Base-by-base conservation (phyloP, 75 land plant species). In the Sequoia sempervirens region DNA sequence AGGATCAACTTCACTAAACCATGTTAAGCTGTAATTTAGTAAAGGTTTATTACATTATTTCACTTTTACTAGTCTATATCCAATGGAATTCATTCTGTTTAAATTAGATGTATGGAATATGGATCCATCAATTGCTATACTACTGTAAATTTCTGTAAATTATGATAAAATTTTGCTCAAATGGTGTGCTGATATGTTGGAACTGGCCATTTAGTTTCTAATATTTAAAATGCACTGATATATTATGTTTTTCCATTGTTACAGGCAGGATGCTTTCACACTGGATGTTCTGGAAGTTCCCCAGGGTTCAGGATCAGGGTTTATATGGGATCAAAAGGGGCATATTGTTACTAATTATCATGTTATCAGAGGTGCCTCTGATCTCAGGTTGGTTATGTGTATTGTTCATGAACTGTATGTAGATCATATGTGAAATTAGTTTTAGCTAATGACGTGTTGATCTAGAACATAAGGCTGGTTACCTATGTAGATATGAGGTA, bases 261-360 rank as follows among this genome's bases (percentile, higher is more conserved):
- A 32, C 68, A 97, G 99, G 90, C 98, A 95, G 86, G 99, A 97
- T 85, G 98, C 91, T 5, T 97, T 96, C 80, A 97, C 99, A 8
- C 85, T 97, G 89, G 99, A 97, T 87, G 98, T 97, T 40, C 80
- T 96, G 92, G 94, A 96, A 90, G 99, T 97, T 73, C 99, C 99
- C 41, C 99, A 96, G 83, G 99, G 99, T 1, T 97, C 99, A 5
- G 99, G 99, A 18, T 97, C 99, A 11, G 99, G 99, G 26, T 97
- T 97, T 82, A 90, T 97, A 34, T 97, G 99, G 99, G 99, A 97
- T 79, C 92, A 84, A 54, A 86, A 92, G 4, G 99, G 99, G 34
- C 96, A 97, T 83, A 87, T 97, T 86, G 99, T 97, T 58, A 97
- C 99, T 34, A 97, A 97, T 84, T 97, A 93, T 88, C 99, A 97